These are phyloP conservation scores for Solanum paucissectum DNA, from an alignment of 257 asterid species.

Conservation along the genomic window DNA sequence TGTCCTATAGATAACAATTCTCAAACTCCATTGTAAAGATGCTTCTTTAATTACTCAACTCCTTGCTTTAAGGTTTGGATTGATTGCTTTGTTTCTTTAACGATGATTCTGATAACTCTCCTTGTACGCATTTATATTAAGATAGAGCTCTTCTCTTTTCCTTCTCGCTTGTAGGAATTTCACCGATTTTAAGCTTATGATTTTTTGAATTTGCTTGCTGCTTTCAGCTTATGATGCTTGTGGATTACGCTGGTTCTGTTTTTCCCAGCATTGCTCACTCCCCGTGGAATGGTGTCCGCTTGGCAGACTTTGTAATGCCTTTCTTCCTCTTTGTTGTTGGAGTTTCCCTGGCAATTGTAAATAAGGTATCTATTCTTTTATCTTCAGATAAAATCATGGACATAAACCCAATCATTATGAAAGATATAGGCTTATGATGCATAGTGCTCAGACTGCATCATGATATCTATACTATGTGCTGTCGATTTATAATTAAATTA, in stretches of 20 bases:
- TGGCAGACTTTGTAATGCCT: conserved; percentile 94
- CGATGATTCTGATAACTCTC: background rate
- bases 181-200: background rate
- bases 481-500: background rate
- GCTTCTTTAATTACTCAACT: background rate
- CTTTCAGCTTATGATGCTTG: conserved; percentile 84
- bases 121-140: background rate
- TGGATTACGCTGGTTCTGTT: conserved; percentile 71
- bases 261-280: conserved; percentile 63
- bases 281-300: conserved; percentile 81
- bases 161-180: background rate
- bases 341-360: conserved; percentile 55
- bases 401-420: background rate
- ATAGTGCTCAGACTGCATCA: background rate
- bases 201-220: background rate
- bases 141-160: background rate
- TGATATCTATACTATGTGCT: background rate
- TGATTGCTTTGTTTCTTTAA: background rate
- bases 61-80: background rate
- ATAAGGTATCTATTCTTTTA: conserved; percentile 40
- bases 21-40: background rate
- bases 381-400: background rate
- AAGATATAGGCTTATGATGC: background rate
- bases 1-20: background rate
- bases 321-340: conserved; percentile 85